Conservation (phyloP, 2,329 filamentous ascomycete genomes). For the Fusarium staphyleae region DNA sequence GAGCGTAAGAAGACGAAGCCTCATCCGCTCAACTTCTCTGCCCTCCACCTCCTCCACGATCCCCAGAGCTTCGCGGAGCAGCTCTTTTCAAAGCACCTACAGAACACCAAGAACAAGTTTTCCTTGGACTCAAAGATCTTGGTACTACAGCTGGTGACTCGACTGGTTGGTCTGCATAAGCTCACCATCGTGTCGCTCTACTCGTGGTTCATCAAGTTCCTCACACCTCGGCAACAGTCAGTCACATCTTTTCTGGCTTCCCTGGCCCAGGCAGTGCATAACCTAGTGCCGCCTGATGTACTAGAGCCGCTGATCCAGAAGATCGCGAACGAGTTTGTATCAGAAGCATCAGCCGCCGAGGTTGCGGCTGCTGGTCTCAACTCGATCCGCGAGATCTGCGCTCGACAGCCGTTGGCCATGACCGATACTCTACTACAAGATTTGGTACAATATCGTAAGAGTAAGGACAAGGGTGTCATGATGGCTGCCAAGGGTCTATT, state of each 20-base stretch:
- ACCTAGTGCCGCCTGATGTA: constrained; percentile 88
- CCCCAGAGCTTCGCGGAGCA: constrained; percentile 92
- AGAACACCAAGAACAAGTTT: constrained; percentile 84
- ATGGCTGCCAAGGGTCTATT: constrained; percentile 96
- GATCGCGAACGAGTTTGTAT: constrained; percentile 98
- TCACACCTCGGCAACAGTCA: constrained; percentile 85
- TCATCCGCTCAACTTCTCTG: constrained; percentile 93
- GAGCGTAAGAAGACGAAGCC: constrained; percentile 89
- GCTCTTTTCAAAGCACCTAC: constrained; percentile 89
- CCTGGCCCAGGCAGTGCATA: constrained; percentile 89
- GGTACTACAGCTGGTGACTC: constrained; percentile 89
- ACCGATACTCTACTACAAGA: constrained; percentile 95
- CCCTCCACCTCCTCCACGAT: constrained; percentile 90
- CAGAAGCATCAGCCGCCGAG: constrained; percentile 88
- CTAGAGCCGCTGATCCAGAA: constrained; percentile 91
- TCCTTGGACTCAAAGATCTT: constrained; percentile 87
- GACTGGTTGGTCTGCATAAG: constrained; percentile 91
- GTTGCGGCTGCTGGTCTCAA: constrained; percentile 93
- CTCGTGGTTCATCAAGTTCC: constrained; percentile 93
- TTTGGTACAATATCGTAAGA: constrained; percentile 93
- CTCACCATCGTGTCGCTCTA: constrained; percentile 89
- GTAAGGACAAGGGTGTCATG: constrained; percentile 98
- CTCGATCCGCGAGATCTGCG: constrained; percentile 92
- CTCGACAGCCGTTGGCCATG: constrained; percentile 94
- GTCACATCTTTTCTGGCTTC: constrained; percentile 95